A percentile compares a stretch with the other conserved stretches of the same genome.
Evolutionary conservation across 768 basidiomycete species (phyloP).

Genomic region (Pholiota conissans): DNA sequence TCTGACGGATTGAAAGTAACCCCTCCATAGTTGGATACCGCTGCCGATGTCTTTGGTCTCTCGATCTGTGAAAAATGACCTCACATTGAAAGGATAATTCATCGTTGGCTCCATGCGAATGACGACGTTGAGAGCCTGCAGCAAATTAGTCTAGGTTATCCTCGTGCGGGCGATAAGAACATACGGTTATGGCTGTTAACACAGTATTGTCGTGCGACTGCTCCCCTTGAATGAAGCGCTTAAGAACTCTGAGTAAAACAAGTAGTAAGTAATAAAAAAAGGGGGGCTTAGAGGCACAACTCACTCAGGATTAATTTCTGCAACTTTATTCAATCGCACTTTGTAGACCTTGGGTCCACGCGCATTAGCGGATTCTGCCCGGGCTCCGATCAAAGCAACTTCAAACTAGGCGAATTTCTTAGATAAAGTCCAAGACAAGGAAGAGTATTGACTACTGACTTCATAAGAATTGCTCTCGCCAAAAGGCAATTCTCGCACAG

Average conservation of each 20-base stretch:
- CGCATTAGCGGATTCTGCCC: conserved; percentile 29
- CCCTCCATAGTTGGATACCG: conserved; percentile 75
- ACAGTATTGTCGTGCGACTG: conserved; percentile 71
- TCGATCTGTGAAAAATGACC: conserved; percentile 70
- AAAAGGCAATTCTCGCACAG: conserved; percentile 60
- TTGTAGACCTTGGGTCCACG: conserved; percentile 66
- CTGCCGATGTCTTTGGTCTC: conserved; percentile 58
- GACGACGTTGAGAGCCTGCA: conserved; percentile 73
- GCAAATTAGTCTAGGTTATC: too few species aligned
- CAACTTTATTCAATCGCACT: conserved; percentile 59
- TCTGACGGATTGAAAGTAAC: conserved; percentile 80
- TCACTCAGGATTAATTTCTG: conserved; percentile 40
- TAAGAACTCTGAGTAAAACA: conserved; percentile 48
- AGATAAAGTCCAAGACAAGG: background rate
- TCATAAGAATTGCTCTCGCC: conserved; percentile 50
- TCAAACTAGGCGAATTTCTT: conserved; percentile 48
- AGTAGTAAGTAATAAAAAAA: background rate
- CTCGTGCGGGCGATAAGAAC: too few species aligned
- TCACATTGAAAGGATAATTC: conserved; percentile 71
- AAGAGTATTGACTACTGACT: conserved; percentile 32
- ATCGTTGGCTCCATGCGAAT: conserved; percentile 78
- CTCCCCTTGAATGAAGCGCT: conserved; percentile 59
- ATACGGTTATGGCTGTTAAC: conserved; percentile 61
- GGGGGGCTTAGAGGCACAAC: background rate
- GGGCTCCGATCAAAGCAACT: conserved; percentile 46